A percentile compares a stretch with the other conserved stretches of the same genome.
These are phyloP conservation scores for Lolium rigidum DNA, from an alignment of 176 grass and related monocot species.

Conservation along the genomic window DNA sequence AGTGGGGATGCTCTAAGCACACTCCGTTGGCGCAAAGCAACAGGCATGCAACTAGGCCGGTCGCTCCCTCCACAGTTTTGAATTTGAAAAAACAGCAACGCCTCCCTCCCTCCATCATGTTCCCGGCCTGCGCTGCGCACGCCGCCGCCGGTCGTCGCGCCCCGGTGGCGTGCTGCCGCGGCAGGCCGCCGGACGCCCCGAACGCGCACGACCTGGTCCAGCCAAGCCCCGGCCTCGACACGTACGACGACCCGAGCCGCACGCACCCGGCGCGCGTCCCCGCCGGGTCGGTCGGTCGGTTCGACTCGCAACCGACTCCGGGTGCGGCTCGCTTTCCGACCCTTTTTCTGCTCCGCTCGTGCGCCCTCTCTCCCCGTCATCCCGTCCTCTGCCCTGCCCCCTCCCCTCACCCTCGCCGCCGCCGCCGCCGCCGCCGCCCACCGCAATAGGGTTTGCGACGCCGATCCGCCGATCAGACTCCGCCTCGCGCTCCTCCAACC, in stretches of 20 bases:
- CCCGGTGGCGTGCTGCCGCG: neutral
- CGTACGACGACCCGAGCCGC: neutral
- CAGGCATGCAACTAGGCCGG: neutral
- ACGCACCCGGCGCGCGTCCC: neutral
- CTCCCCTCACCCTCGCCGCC: neutral
- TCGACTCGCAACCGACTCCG: constrained; percentile 5
- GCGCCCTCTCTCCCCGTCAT: neutral
- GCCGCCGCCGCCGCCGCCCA: constrained; percentile 7
- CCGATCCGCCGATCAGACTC: constrained; percentile 20
- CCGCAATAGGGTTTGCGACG: neutral
- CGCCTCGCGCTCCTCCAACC: neutral
- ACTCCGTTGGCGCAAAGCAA: neutral
- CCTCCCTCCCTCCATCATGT: constrained; percentile 7
- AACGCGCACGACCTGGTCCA: neutral
- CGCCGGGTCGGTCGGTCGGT: neutral
- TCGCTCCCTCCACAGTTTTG: constrained; percentile 53
- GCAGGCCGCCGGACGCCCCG: constrained; percentile 2
- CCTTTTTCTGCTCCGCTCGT: constrained; percentile 16
- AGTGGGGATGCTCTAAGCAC: no score
- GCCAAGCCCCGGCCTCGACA: neutral
- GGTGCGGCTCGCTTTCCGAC: neutral
- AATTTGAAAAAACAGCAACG: constrained; percentile 54
- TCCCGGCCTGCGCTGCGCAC: neutral
- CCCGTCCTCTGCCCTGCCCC: neutral
- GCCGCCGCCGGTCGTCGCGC: constrained; percentile 14